phyloP scores from a whole-genome alignment of 2,329 filamentous ascomycete genomes.

The Verticillium albo-atrum region DNA sequence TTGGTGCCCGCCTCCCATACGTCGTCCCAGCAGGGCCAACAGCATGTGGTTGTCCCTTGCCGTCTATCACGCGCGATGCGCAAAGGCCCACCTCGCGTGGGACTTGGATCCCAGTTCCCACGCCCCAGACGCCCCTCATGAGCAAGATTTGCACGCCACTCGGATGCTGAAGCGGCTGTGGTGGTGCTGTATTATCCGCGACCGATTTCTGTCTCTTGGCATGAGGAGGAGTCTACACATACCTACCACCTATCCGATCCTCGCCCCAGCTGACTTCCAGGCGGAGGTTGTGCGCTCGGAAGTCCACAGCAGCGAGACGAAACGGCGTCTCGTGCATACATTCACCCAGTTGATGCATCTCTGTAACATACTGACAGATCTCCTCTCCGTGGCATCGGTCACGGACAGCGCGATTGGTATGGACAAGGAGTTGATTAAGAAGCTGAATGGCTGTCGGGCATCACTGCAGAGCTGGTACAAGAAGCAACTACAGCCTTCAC shows the following conservation, averaged over 20 bases:
- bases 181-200: constrained; percentile 7
- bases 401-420: not conserved
- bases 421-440: not conserved
- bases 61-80: not conserved
- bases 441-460: not conserved
- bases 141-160: not conserved
- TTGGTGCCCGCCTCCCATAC: not conserved
- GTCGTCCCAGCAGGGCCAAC: not conserved
- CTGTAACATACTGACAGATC: not conserved
- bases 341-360: not conserved
- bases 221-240: constrained; percentile 2
- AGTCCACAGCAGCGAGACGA: not conserved
- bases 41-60: not conserved
- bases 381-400: not conserved
- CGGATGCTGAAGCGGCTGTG: not conserved
- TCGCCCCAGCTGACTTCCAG: not conserved
- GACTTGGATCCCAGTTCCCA: not conserved
- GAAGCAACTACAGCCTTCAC: not conserved
- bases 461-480: not conserved
- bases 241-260: not conserved
- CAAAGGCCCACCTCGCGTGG: not conserved
- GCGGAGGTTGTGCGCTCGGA: not conserved
- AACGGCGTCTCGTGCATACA: not conserved
- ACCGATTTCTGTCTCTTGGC: constrained; percentile 5
- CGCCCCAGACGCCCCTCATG: too few species aligned